A percentile compares a stretch with the other conserved stretches of the same genome.
Evolutionary conservation across 768 basidiomycete species (phyloP).

Genomic region (Crepidotus variabilis): DNA sequence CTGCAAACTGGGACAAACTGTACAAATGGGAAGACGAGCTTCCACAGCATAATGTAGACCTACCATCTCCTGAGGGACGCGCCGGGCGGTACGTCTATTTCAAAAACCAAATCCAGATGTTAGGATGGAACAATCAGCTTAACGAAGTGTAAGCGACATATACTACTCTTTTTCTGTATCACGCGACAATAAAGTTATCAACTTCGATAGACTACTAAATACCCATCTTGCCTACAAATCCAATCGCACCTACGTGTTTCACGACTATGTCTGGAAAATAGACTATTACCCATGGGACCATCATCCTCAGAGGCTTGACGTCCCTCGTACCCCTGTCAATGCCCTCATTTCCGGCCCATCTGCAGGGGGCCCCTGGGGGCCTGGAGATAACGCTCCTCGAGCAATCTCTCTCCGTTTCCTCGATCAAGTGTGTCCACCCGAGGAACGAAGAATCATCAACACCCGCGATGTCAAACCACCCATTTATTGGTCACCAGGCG

Average conservation of each 20-base stretch:
- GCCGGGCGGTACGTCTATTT: constrained; percentile 48
- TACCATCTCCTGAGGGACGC: constrained; percentile 46
- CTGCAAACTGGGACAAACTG: constrained; percentile 6
- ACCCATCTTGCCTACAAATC: constrained; percentile 47
- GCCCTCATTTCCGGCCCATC: constrained; percentile 44
- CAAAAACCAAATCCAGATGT: constrained; percentile 34
- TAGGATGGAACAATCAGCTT: constrained; percentile 53
- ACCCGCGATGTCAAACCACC: constrained; percentile 36
- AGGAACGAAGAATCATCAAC: constrained; percentile 35
- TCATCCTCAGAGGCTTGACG: constrained; percentile 23
- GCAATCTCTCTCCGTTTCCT: constrained; percentile 41
- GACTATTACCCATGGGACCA: constrained; percentile 38
- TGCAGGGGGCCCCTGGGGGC: constrained; percentile 41
- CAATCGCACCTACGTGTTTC: constrained; percentile 47
- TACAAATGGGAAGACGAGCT: constrained; percentile 38
- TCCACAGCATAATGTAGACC: constrained; percentile 45
- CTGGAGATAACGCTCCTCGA: constrained; percentile 38
- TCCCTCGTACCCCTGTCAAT: constrained; percentile 35
- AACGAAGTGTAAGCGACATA: constrained; percentile 43
- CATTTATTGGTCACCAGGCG: constrained; percentile 26
- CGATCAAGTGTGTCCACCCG: constrained; percentile 40
- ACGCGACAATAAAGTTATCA: not conserved
- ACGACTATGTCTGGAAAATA: constrained; percentile 39
- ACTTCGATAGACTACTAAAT: constrained; percentile 40
- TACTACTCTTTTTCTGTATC: not conserved